Conservation (phyloP, 176 grass and related monocot genomes). For the bread wheat (Triticum aestivum) region DNA sequence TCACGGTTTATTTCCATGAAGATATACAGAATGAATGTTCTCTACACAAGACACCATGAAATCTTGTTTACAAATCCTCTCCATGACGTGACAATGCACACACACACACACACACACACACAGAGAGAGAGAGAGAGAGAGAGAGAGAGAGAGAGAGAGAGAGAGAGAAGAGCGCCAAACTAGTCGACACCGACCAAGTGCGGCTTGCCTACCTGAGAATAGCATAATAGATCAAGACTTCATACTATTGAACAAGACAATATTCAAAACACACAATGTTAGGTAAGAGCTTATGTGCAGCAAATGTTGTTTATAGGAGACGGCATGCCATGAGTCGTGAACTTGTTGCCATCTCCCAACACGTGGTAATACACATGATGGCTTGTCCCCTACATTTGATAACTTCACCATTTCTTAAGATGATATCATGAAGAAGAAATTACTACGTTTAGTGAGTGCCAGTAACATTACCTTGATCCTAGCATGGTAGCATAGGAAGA, state of each 20-base stretch:
- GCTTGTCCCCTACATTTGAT: constrained; percentile 45
- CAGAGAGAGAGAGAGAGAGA: no score
- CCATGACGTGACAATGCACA: not conserved
- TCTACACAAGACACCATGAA: not conserved
- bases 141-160: not conserved
- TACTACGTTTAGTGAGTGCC: not conserved
- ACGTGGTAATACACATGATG: constrained; percentile 70
- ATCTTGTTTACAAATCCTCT: not conserved
- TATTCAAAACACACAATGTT: not conserved
- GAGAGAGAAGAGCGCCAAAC: constrained; percentile 33
- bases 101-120: no score
- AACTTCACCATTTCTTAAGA: not conserved
- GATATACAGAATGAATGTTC: not conserved
- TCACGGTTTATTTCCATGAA: not conserved
- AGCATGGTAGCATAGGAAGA: constrained; percentile 75
- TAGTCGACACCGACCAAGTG: constrained; percentile 63
- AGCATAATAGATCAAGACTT: not conserved
- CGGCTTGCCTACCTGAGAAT: constrained; percentile 60
- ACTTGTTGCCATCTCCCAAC: constrained; percentile 67
- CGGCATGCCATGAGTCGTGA: constrained; percentile 60
- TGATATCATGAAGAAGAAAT: no score
- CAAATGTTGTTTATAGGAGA: constrained; percentile 68
- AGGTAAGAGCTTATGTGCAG: constrained; percentile 42
- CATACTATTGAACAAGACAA: not conserved
- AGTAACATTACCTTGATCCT: constrained; percentile 52